phyloP scores from a whole-genome alignment of 352 stramenopile genomes.

The Pythium biforme region DNA sequence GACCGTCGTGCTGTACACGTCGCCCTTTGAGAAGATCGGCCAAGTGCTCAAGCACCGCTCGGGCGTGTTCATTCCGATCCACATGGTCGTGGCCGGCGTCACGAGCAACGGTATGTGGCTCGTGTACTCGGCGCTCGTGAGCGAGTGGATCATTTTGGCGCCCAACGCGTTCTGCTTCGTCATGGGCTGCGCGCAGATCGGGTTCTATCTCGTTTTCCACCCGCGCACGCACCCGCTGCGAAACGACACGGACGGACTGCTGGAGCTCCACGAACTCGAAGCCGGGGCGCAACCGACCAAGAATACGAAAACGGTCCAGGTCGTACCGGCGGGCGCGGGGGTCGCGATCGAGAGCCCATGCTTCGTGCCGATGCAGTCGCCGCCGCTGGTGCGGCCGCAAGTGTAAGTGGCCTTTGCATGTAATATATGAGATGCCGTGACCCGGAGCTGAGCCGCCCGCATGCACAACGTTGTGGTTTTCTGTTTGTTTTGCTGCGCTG shows the following conservation, averaged over 20 bases:
- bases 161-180: conserved; percentile 23
- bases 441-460: not conserved
- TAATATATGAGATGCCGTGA: not conserved
- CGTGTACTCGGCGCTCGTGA: conserved; percentile 18
- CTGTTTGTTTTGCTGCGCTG: not conserved
- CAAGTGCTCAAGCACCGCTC: conserved; percentile 24
- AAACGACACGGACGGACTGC: not conserved
- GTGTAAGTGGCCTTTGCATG: not conserved
- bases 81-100: conserved; percentile 22
- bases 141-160: conserved; percentile 25
- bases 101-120: conserved; percentile 23
- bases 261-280: conserved; percentile 18
- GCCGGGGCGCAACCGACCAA: not conserved
- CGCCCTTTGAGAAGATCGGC: conserved; percentile 26
- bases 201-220: conserved; percentile 21
- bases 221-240: conserved; percentile 15
- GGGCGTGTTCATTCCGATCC: conserved; percentile 21
- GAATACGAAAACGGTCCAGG: conserved; percentile 1
- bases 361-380: conserved; percentile 21
- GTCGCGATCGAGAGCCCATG: conserved; percentile 19
- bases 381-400: conserved; percentile 3
- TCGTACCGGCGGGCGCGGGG: not conserved
- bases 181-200: conserved; percentile 21
- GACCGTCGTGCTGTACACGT: conserved; percentile 25
- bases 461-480: not conserved